Evolutionary conservation across 208 protist genomes (phyloP).

Genomic region (Spironucleus salmonicida): DNA sequence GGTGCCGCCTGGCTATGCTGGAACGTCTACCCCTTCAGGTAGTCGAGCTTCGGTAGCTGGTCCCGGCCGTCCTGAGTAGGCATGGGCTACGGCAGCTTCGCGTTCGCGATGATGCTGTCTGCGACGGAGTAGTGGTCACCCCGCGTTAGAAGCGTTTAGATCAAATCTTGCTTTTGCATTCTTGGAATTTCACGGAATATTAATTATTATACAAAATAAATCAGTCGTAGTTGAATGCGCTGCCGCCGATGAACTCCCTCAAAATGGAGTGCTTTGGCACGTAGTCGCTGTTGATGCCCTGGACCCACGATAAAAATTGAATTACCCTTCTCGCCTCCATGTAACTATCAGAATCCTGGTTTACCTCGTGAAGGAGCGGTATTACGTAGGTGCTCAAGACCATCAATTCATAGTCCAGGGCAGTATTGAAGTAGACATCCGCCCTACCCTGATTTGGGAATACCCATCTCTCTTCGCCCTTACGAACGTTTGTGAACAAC

Average conservation of each 20-base stretch:
- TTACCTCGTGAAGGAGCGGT: conserved; percentile 38
- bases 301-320: background rate
- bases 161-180: too few relatives aligned
- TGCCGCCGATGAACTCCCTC: conserved; percentile 32
- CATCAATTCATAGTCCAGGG: conserved; percentile 46
- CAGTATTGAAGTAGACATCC: conserved; percentile 43
- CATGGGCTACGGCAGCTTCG: too few relatives aligned
- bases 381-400: conserved; percentile 38
- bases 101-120: too few relatives aligned
- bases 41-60: too few relatives aligned
- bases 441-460: conserved; percentile 42
- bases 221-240: conserved; percentile 13
- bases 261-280: conserved; percentile 29
- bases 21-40: too few relatives aligned
- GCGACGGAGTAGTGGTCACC: too few relatives aligned
- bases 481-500: conserved; percentile 37
- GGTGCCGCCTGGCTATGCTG: too few relatives aligned
- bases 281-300: background rate
- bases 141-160: too few relatives aligned
- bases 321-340: conserved; percentile 23
- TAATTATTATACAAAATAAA: too few relatives aligned
- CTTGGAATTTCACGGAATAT: too few relatives aligned
- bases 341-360: background rate
- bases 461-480: conserved; percentile 45
- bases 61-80: too few relatives aligned